These are phyloP conservation scores for Tolypocladium pustulatum DNA, from an alignment of 2,329 filamentous ascomycete species.

Conservation along the genomic window DNA sequence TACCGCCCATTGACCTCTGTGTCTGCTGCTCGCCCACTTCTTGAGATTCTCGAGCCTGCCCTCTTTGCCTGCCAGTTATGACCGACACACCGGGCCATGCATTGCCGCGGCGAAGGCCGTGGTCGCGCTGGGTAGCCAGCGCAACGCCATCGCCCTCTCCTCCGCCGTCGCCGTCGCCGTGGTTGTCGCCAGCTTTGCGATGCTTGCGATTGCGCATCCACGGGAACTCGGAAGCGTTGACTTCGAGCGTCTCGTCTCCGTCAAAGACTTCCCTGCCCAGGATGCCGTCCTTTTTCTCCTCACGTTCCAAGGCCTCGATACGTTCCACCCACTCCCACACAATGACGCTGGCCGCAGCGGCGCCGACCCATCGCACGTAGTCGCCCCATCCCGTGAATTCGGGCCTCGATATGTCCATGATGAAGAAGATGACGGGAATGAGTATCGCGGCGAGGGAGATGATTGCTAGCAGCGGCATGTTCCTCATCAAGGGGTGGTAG, in stretches of 20 bases:
- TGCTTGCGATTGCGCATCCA: slow-evolving; percentile 32
- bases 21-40: slow-evolving; percentile 13
- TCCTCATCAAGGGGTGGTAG: slow-evolving; percentile 83
- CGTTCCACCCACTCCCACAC: slow-evolving; percentile 98
- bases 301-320: slow-evolving; percentile 83
- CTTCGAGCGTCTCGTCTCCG: slow-evolving; percentile 82
- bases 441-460: slow-evolving; percentile 74
- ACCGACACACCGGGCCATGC: slow-evolving; percentile 17
- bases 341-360: slow-evolving; percentile 87
- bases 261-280: slow-evolving; percentile 86
- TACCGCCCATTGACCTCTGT: slow-evolving; percentile 19
- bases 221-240: slow-evolving; percentile 38
- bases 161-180: slow-evolving; percentile 8
- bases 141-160: slow-evolving; percentile 4
- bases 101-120: slow-evolving; percentile 5
- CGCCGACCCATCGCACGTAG: slow-evolving; percentile 93
- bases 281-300: slow-evolving; percentile 90
- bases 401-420: slow-evolving; percentile 77
- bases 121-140: slow-evolving; percentile 1
- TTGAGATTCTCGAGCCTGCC: slow-evolving; percentile 7
- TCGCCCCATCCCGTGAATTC: slow-evolving; percentile 88
- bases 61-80: slow-evolving; percentile 15
- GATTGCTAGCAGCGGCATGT: slow-evolving; percentile 70
- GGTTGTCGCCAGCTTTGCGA: slow-evolving; percentile 19
- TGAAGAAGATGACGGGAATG: slow-evolving; percentile 86